Evolutionary conservation across 345 rosid genomes (phyloP).

Genomic region (Leavenworthia alabamica): DNA sequence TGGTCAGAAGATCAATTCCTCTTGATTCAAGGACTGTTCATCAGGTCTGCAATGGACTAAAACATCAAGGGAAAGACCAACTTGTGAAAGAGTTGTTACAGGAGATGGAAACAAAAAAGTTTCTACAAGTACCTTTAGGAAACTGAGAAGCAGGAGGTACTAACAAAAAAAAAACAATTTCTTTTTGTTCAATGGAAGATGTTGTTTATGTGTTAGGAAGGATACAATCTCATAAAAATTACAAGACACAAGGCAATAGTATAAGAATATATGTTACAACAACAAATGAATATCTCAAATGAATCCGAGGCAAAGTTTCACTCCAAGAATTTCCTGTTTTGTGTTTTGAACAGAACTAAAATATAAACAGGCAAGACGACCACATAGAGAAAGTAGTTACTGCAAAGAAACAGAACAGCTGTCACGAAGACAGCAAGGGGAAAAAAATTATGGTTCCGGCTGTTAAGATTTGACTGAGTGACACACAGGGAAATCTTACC

Average conservation of each 20-base stretch:
- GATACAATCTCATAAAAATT: slow-evolving; percentile 9
- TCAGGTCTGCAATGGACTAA: slow-evolving; percentile 44
- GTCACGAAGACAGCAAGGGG: background rate
- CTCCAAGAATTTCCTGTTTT: slow-evolving; percentile 17
- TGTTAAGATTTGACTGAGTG: slow-evolving; percentile 12
- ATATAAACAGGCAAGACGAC: slow-evolving; percentile 13
- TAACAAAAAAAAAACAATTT: background rate
- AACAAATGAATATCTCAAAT: slow-evolving; percentile 23
- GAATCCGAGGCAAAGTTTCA: background rate
- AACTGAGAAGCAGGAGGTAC: background rate
- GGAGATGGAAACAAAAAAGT: slow-evolving; percentile 36
- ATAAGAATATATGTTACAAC: slow-evolving; percentile 22
- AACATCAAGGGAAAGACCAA: slow-evolving; percentile 44
- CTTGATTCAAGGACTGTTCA: slow-evolving; percentile 37
- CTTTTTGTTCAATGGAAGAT: background rate
- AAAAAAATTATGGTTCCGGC: background rate
- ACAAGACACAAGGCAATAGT: slow-evolving; percentile 15
- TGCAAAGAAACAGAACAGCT: slow-evolving; percentile 1
- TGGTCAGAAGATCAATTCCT: slow-evolving; percentile 44
- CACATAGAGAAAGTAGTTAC: background rate
- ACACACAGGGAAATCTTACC: background rate
- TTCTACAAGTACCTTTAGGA: slow-evolving; percentile 3
- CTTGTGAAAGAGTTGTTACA: slow-evolving; percentile 36
- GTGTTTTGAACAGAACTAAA: slow-evolving; percentile 11
- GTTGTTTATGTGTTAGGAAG: slow-evolving; percentile 7